A percentile compares a stretch with the other conserved stretches of the same genome.
These are phyloP conservation scores for Otatea glauca DNA, from an alignment of 176 grass and related monocot species.

Conservation along the genomic window DNA sequence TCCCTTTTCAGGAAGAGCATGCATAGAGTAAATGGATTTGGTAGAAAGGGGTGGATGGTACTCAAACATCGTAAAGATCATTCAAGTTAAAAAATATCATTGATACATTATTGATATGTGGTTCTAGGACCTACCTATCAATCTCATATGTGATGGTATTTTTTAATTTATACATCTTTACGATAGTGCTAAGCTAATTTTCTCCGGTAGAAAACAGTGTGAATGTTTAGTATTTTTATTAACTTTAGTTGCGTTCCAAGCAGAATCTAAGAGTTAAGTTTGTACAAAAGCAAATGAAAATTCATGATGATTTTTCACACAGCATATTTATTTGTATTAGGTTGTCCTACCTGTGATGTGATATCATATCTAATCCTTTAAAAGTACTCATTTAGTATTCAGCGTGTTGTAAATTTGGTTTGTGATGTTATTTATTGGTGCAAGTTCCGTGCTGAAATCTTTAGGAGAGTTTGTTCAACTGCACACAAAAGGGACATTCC, in stretches of 20 bases:
- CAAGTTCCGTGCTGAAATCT: not conserved
- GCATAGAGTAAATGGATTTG: too few species aligned
- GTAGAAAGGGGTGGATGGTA: too few species aligned
- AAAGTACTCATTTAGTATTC: constrained; percentile 13
- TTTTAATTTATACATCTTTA: too few species aligned
- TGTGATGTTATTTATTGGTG: not conserved
- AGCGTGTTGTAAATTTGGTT: not conserved
- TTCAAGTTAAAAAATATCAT: too few species aligned
- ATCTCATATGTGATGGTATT: too few species aligned
- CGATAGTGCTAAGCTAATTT: too few species aligned
- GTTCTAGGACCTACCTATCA: too few species aligned
- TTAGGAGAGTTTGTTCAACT: constrained; percentile 2
- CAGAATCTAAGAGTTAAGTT: not conserved
- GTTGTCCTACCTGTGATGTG: not conserved
- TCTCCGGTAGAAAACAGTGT: not conserved
- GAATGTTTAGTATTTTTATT: not conserved
- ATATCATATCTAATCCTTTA: not conserved
- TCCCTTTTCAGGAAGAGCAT: too few species aligned
- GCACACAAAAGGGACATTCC: not conserved
- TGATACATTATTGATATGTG: too few species aligned
- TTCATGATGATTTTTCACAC: not conserved
- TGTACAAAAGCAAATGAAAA: not conserved
- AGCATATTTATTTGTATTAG: not conserved
- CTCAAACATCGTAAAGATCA: too few species aligned
- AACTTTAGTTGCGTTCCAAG: not conserved